Evolutionary conservation across 2,329 filamentous ascomycete species (phyloP), one percentile per base, ranked within the genome.

Genomic region (Hypoxylon sp.): DNA sequence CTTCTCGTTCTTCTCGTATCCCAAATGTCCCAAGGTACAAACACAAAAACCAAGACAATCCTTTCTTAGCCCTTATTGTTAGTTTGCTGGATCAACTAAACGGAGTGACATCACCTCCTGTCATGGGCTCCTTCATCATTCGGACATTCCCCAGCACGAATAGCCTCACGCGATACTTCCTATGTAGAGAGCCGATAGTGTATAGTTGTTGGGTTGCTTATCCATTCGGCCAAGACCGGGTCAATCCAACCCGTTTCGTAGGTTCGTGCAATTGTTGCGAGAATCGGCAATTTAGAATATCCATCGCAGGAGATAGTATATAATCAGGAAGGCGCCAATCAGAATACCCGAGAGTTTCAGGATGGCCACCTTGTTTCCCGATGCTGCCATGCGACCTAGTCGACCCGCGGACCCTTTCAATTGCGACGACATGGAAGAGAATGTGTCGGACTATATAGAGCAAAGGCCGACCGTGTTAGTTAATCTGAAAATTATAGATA

Each of bases 331-430:
- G 6, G 76, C 72, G 5, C 75, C 91, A 31, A 93, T 80, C 16
- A 96, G 79, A 27, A 97, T 95, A 16, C 83, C 93, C 0, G 91
- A 86, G 37, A 99, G 78, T 72, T 97, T 97, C 55, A 99, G 73
- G 27, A 97, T 87, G 11, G 94, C 93, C 29, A 96, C 83, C 65
- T 91, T 93, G 73, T 97, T 96, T 40, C 94, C 94, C 44, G 87
- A 85, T 41, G 87, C 87, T 34, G 94, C 94, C 91, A 97, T 97
- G 55, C 91, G 86, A 15, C 88, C 90, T 35, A 99, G 75, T 8
- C 94, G 83, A 37, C 82, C 79, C 8, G 91, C 91, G 59, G 89
- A 95, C 31, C 91, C 91, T 69, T 91, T 93, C 54, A 99, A 77
- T 59, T 87, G 87, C 9, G 87, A 87, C 25, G 84, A 82, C 82